Base-by-base conservation (phyloP, 306 rosid species). In the Quercus suber region DNA sequence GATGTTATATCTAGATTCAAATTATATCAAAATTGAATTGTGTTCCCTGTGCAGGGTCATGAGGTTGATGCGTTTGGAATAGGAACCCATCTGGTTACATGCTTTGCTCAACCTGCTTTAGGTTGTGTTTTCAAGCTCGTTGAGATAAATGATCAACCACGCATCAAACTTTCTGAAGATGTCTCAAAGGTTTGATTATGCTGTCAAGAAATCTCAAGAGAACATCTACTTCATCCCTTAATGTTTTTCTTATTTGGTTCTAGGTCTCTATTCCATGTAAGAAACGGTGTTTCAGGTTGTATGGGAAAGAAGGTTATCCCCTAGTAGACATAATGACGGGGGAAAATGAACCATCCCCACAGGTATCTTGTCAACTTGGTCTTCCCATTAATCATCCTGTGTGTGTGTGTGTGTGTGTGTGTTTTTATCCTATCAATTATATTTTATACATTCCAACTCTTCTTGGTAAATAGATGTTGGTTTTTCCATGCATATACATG, bases 61-160 rank as follows among this genome's bases (percentile, higher is more conserved):
- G 97, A 96, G 84, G 96, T 96, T 79, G 99, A 96, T 89, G 90
- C 97, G 75, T 96, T 74, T 77, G 99, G 99, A 79, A 96, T 96
- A 81, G 99, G 99, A 82, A 96, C 99, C 43, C 70, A 96, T 86
- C 86, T 96, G 76, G 99, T 96, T 71, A 96, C 99, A 11, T 96
- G 99, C 83, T 96, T 84, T 82, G 97, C 98, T 84, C 99, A 96
- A 88, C 96, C 99, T 82, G 99, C 99, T 49, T 77, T 96, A 70
- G 99, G 99, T 69, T 94, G 94, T 80, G 99, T 96, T 76, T 96
- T 96, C 93, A 96, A 96, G 93, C 91, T 96, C 75, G 99, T 96
- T 83, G 98, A 96, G 83, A 96, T 96, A 80, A 96, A 96, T 80
- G 84, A 84, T 81, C 98, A 93, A 79, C 99, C 99, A 57, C 96